Conservation (phyloP, 306 rosid genomes). For the Cotoneaster glaucophyllus region DNA sequence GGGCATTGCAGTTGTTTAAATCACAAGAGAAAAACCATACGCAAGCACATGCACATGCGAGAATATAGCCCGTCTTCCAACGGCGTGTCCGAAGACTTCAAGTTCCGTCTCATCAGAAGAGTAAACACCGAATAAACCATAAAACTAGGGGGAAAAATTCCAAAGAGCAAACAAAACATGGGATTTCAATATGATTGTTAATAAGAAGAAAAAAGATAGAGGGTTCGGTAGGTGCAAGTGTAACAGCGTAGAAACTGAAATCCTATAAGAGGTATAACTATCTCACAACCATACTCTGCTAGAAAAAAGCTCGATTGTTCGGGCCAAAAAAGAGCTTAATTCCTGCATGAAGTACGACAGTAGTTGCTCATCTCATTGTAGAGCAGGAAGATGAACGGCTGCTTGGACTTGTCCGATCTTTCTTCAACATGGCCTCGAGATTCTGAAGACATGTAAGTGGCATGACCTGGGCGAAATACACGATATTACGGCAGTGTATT, state of each 20-base stretch:
- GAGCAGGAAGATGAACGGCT: conserved; percentile 40
- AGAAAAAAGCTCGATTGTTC: neutral
- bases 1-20: too few relatives aligned
- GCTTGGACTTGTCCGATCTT: conserved; percentile 34
- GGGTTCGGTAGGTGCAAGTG: neutral
- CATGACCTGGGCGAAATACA: conserved; percentile 43
- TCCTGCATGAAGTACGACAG: neutral
- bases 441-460: conserved; percentile 65
- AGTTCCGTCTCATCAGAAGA: too few relatives aligned
- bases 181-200: neutral
- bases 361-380: conserved; percentile 24
- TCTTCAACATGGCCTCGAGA: conserved; percentile 59
- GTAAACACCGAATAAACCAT: neutral
- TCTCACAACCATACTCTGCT: neutral
- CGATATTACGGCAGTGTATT: conserved; percentile 2
- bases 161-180: neutral
- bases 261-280: neutral
- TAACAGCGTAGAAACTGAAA: neutral
- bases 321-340: neutral
- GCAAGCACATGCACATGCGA: neutral
- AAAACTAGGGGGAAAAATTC: neutral
- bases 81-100: too few relatives aligned
- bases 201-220: neutral
- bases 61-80: neutral
- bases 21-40: neutral